Conservation (phyloP, 805 yeast species). For the Kazachstania kunashirensis region DNA sequence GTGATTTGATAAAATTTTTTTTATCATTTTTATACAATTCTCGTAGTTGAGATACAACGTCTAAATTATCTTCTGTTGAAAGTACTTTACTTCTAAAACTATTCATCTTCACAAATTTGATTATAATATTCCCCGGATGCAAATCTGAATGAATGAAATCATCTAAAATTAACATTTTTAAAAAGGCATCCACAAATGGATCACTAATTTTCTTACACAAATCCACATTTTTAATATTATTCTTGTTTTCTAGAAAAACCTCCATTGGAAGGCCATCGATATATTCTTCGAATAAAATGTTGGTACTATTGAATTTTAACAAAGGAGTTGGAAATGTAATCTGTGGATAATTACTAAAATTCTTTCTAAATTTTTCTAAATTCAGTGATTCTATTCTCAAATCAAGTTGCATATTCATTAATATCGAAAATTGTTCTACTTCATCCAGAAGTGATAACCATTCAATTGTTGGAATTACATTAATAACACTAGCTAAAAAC, state of each 20-base stretch:
- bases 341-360: conserved; percentile 49
- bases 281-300: conserved; percentile 77
- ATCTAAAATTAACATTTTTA: conserved; percentile 86
- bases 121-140: conserved; percentile 92
- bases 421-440: conserved; percentile 72
- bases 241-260: conserved; percentile 43
- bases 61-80: not conserved
- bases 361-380: conserved; percentile 56
- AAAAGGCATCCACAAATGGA: conserved; percentile 80
- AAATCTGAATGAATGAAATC: conserved; percentile 94
- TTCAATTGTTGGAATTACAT: conserved; percentile 84
- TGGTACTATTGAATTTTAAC: conserved; percentile 48
- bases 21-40: conserved; percentile 3
- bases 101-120: conserved; percentile 50
- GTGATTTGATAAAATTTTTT: conserved; percentile 26
- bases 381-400: conserved; percentile 83
- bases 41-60: not conserved
- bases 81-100: conserved; percentile 22
- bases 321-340: conserved; percentile 64
- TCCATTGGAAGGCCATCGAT: conserved; percentile 79
- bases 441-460: conserved; percentile 95
- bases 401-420: conserved; percentile 87
- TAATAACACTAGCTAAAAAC: conserved; percentile 62
- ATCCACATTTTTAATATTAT: conserved; percentile 20
- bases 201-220: conserved; percentile 66